Evolutionary conservation across 768 basidiomycete genomes (phyloP), one percentile per base, ranked within the genome.

Genomic region (Mycena sanguinolenta): DNA sequence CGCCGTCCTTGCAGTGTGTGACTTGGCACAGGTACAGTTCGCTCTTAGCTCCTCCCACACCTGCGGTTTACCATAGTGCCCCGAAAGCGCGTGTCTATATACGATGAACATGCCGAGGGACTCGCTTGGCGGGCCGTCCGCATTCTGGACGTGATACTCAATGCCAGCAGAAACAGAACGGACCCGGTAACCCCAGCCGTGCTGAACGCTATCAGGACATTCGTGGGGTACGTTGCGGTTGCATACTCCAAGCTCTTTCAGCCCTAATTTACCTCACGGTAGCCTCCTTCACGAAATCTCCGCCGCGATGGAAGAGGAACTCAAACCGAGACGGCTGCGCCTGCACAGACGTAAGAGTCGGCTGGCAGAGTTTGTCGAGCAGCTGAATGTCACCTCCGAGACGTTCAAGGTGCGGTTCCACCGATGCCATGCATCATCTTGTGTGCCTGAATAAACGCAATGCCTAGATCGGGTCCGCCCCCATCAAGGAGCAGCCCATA

Each of bases 171-270:
- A 12, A 13, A 25, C 8, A n/a, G 32, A 5, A 10, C 27, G 50
- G 50, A 25, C 50, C 50, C 50, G 50, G 25, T 52, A 52, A 27
- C 50, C 50, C 23, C 23, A 52, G 50, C 25, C 50, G 12, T 52
- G 50, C 60, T 61, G 30, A 21, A 61, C 46, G 60, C 60, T 30
- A 49, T 61, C 60, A n/a, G 4, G 32, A 30, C 44, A 61, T 61
- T 61, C 46, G 60, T 21, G 60, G 60, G 46, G 60, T 61, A 61
- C 30, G 42, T 49, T 49, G 30, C n/a, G n/a, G n/a, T n/a, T n/a
- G n/a, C n/a, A 44, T 30, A 32, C 14, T 4, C 32, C 32, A 10
- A n/a, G n/a, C n/a, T n/a, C 32, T 17, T 49, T 19, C 21, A 30
- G 32, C 42, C 50, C 60, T 61, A 16, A 50, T 49, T 49, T 28